These are phyloP conservation scores for Colletotrichum somersetense DNA, from an alignment of 2,329 filamentous ascomycete species.

Conservation along the genomic window DNA sequence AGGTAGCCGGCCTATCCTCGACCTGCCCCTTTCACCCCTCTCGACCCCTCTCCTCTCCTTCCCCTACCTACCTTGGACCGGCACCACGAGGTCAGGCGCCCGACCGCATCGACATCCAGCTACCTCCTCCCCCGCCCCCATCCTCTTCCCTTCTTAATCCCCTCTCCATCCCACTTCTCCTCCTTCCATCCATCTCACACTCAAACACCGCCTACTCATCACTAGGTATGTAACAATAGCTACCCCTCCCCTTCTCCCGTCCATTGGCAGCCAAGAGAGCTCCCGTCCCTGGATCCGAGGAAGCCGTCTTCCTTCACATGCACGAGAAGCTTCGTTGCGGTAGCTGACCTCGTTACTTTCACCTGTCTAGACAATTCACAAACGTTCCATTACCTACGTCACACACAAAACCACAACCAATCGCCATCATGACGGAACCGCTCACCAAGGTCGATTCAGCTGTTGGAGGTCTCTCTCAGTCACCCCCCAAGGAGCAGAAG, in stretches of 20 bases:
- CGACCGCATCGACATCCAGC: conserved; percentile 34
- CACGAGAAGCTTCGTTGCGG: not conserved
- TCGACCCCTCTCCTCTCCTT: conserved; percentile 17
- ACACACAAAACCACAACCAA: conserved; percentile 19
- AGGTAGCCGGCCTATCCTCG: not conserved
- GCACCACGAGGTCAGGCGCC: conserved; percentile 30
- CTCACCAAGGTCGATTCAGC: conserved; percentile 93
- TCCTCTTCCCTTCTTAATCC: conserved; percentile 32
- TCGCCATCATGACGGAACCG: conserved; percentile 62
- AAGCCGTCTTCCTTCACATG: not conserved
- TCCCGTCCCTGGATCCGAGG: conserved; percentile 8
- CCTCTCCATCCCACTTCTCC: conserved; percentile 34
- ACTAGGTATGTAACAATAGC: conserved; percentile 28
- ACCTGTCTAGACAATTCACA: conserved; percentile 14
- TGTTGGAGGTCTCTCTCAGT: conserved; percentile 81
- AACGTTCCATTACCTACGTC: conserved; percentile 22
- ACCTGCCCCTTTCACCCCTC: conserved; percentile 19
- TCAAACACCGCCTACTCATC: conserved; percentile 28
- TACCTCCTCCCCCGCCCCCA: conserved; percentile 14
- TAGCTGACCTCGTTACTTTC: conserved; percentile 18
- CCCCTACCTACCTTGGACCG: conserved; percentile 16
- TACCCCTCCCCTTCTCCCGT: not conserved
- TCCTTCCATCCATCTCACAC: conserved; percentile 20
- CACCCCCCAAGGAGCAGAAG: conserved; percentile 70
- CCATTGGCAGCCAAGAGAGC: conserved; percentile 7